A percentile compares a stretch with the other conserved stretches of the same genome.
Evolutionary conservation across 2,329 filamentous ascomycete genomes (phyloP).

Genomic region (Celoporthe dispersa): DNA sequence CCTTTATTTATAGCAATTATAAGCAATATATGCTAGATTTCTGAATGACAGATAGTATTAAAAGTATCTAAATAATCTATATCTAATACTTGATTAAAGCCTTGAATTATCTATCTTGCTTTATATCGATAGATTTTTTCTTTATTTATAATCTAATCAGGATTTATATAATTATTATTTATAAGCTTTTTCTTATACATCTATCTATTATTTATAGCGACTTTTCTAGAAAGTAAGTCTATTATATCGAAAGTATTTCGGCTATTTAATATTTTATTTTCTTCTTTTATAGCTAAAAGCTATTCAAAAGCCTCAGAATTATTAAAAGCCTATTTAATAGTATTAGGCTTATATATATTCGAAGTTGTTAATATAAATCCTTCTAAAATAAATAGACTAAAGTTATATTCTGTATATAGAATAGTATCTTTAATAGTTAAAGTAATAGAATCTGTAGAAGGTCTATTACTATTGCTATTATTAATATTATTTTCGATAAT

Average conservation of each 20-base stretch:
- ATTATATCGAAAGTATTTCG: too few species aligned
- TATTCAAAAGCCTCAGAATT: neutral
- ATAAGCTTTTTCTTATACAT: constrained; percentile 3
- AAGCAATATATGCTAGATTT: constrained; percentile 20
- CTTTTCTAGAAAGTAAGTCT: neutral
- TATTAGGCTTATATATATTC: too few species aligned
- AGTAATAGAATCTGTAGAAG: too few species aligned
- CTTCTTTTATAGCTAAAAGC: too few species aligned
- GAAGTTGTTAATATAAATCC: too few species aligned
- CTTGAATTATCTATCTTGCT: constrained; percentile 1
- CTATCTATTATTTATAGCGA: neutral
- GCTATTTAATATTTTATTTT: too few species aligned
- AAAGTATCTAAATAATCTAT: constrained; percentile 27
- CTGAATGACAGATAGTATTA: constrained; percentile 19
- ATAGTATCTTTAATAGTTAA: too few species aligned
- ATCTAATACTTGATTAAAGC: constrained; percentile 17
- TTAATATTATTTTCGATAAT: neutral
- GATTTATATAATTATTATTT: constrained; percentile 6
- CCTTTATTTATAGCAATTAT: constrained; percentile 21
- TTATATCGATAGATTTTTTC: constrained; percentile 21
- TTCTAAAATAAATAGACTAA: too few species aligned
- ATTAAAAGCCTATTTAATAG: too few species aligned
- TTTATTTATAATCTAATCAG: constrained; percentile 19
- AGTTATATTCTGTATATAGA: too few species aligned
- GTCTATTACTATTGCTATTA: too few species aligned